A percentile compares a stretch with the other conserved stretches of the same genome.
phyloP scores from a whole-genome alignment of 2,329 filamentous ascomycete genomes.

The Neurospora sp. region DNA sequence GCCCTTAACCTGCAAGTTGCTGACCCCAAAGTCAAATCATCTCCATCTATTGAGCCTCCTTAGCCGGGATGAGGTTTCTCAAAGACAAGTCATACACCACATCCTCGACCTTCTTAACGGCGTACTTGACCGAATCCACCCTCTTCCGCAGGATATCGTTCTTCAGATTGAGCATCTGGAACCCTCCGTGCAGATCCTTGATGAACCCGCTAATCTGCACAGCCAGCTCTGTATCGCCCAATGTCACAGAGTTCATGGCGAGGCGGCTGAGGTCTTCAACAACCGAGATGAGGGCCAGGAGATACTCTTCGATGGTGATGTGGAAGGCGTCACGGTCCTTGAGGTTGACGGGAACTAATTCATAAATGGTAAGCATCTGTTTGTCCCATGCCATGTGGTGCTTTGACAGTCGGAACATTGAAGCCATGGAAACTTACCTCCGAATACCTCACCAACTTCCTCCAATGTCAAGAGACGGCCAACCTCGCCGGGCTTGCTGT shows the following conservation, averaged over 20 bases:
- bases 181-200: slow-evolving; percentile 91
- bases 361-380: background rate
- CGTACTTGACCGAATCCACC: slow-evolving; percentile 92
- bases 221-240: slow-evolving; percentile 79
- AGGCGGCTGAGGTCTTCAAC: slow-evolving; percentile 86
- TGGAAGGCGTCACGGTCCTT: slow-evolving; percentile 89
- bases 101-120: slow-evolving; percentile 95
- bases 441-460: slow-evolving; percentile 69
- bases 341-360: slow-evolving; percentile 74
- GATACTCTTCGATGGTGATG: slow-evolving; percentile 93
- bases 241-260: slow-evolving; percentile 86
- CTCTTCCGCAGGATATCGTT: slow-evolving; percentile 84
- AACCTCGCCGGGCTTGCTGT: slow-evolving; percentile 41
- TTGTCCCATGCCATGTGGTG: background rate
- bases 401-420: background rate
- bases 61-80: slow-evolving; percentile 63
- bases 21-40: background rate
- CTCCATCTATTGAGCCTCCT: slow-evolving; percentile 20
- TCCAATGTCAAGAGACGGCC: slow-evolving; percentile 76
- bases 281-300: slow-evolving; percentile 76
- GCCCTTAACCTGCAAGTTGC: background rate
- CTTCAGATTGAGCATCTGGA: slow-evolving; percentile 95
- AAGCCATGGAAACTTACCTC: slow-evolving; percentile 40
- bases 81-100: slow-evolving; percentile 93
- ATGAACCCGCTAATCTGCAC: slow-evolving; percentile 84